These are phyloP conservation scores for Exobasidium rhododendri DNA, from an alignment of 1,284 basidiomycete species.

Conservation along the genomic window DNA sequence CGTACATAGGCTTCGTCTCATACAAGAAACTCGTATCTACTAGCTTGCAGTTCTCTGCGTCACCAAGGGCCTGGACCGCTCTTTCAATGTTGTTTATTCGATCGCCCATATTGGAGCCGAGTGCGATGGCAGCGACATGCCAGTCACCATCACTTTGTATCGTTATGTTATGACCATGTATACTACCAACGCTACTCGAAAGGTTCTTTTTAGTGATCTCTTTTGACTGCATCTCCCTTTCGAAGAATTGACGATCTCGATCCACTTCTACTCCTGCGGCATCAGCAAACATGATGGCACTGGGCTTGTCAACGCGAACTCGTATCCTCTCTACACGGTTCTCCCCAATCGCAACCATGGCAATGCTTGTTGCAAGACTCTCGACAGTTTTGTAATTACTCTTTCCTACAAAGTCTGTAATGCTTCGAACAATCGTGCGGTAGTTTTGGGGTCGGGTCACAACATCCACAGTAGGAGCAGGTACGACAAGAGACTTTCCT, in stretches of 20 bases:
- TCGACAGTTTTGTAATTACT: conserved; percentile 72
- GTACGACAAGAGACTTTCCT: neutral
- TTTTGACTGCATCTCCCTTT: conserved; percentile 4
- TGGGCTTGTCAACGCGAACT: conserved; percentile 71
- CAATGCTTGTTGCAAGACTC: conserved; percentile 66
- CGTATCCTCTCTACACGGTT: conserved; percentile 38
- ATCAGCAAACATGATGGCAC: conserved; percentile 69
- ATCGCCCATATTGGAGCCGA: conserved; percentile 90
- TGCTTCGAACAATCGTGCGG: conserved; percentile 28
- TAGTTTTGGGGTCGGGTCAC: conserved; percentile 35
- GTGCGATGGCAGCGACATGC: conserved; percentile 66
- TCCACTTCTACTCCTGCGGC: conserved; percentile 66
- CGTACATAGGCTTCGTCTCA: conserved; percentile 93
- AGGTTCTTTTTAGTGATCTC: neutral
- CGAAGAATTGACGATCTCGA: conserved; percentile 58
- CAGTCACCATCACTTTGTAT: conserved; percentile 10
- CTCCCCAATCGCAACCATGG: conserved; percentile 58
- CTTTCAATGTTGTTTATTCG: conserved; percentile 76
- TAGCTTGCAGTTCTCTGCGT: conserved; percentile 54
- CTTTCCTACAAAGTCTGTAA: conserved; percentile 57
- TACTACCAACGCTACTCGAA: neutral
- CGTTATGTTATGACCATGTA: neutral
- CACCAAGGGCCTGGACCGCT: conserved; percentile 63
- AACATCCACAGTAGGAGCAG: conserved; percentile 24
- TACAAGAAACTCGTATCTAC: conserved; percentile 87